Evolutionary conservation across 176 grass and related monocot genomes (phyloP).

Genomic region (Echinochloa phyllopogon): DNA sequence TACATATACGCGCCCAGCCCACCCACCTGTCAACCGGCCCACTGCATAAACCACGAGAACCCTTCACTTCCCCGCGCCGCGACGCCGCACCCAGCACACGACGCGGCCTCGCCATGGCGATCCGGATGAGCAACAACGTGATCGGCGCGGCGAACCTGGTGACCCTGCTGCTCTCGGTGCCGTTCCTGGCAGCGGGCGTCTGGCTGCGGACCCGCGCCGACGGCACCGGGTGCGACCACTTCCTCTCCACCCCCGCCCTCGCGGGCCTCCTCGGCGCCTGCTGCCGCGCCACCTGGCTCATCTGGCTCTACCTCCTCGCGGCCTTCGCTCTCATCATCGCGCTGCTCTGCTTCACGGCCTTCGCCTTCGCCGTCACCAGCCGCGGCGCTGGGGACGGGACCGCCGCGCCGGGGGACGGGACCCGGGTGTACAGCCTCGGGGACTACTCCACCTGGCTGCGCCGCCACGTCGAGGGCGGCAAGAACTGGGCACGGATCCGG

Average conservation of each 20-base stretch:
- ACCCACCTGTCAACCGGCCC: no score
- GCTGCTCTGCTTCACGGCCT: conserved; percentile 65
- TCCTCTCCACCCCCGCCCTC: conserved; percentile 51
- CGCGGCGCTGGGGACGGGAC: neutral
- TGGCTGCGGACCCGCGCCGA: conserved; percentile 50
- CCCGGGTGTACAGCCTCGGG: no score
- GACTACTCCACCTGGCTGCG: conserved; percentile 64
- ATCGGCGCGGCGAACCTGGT: conserved; percentile 51
- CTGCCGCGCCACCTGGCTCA: conserved; percentile 63
- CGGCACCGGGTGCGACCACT: conserved; percentile 70
- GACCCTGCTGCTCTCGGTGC: conserved; percentile 46
- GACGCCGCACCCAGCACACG: neutral
- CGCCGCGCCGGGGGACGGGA: neutral
- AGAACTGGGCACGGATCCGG: conserved; percentile 54
- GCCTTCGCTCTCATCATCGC: conserved; percentile 60
- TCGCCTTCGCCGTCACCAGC: conserved; percentile 61
- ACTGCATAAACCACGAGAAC: neutral
- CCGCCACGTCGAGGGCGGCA: conserved; percentile 34
- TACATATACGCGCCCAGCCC: neutral
- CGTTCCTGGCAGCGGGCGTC: conserved; percentile 43
- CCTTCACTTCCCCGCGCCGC: neutral
- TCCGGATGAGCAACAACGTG: conserved; percentile 81
- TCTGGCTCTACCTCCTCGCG: conserved; percentile 72
- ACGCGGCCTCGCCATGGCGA: conserved; percentile 36
- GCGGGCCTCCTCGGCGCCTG: conserved; percentile 56